Conservation (phyloP, 129 eudicot species). For the Helianthus annuus region DNA sequence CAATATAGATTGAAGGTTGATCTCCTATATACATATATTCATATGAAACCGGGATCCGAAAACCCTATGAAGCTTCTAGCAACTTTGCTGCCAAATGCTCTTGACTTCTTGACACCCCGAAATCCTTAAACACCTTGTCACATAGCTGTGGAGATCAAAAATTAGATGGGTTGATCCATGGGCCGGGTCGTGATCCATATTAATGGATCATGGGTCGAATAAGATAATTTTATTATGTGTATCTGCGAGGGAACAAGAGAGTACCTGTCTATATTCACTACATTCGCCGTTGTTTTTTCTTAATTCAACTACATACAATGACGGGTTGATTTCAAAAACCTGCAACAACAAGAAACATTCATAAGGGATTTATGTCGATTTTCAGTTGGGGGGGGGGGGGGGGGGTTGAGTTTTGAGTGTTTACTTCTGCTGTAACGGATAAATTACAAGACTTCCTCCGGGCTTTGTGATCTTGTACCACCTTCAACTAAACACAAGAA, state of each 20-base stretch:
- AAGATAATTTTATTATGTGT: not conserved
- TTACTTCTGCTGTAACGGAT: slow-evolving; percentile 85
- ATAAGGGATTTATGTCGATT: slow-evolving; percentile 3
- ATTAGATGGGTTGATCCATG: not conserved
- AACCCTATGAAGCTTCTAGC: slow-evolving; percentile 28
- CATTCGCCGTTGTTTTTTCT: slow-evolving; percentile 76
- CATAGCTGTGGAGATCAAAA: slow-evolving; percentile 64
- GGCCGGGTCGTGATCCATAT: not conserved
- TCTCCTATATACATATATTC: slow-evolving; percentile 19
- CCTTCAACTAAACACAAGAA: slow-evolving; percentile 56
- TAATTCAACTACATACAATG: slow-evolving; percentile 82
- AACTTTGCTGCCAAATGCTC: slow-evolving; percentile 55
- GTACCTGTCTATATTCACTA: slow-evolving; percentile 75
- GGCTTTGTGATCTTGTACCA: slow-evolving; percentile 60
- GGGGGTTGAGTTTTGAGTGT: slow-evolving; percentile 20
- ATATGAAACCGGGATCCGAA: not conserved
- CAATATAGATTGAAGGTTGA: slow-evolving; percentile 20
- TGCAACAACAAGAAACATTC: slow-evolving; percentile 33
- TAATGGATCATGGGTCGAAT: not conserved
- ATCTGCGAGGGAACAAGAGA: not conserved
- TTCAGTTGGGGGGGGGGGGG: no score
- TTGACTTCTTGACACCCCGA: slow-evolving; percentile 62
- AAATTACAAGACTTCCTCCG: slow-evolving; percentile 58
- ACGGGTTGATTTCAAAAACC: slow-evolving; percentile 86
- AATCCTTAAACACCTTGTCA: slow-evolving; percentile 61